Evolutionary conservation across 139 green algal genomes (phyloP).

Genomic region (Volvox africanus): DNA sequence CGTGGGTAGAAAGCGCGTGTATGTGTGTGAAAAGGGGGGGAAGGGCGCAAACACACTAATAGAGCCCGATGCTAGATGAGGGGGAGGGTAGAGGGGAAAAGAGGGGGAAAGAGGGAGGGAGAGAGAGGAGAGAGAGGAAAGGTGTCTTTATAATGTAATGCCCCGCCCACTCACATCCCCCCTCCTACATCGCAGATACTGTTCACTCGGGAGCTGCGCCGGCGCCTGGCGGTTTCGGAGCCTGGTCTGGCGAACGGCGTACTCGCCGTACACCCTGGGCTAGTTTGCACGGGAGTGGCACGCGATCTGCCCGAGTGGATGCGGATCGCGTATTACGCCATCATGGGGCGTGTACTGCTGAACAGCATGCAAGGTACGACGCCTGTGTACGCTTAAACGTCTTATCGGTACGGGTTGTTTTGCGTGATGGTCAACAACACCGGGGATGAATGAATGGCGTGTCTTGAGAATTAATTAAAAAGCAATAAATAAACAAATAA

Average conservation of each 20-base stretch:
- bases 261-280: conserved; percentile 83
- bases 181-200: conserved; percentile 64
- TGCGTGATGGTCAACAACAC: too few relatives aligned
- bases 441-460: too few relatives aligned
- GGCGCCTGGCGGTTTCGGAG: conserved; percentile 23
- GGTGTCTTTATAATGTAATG: too few relatives aligned
- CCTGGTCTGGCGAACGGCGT: conserved; percentile 9
- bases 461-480: too few relatives aligned
- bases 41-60: too few relatives aligned
- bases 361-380: conserved; percentile 75
- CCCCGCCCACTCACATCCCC: not conserved
- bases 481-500: too few relatives aligned
- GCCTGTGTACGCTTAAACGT: too few relatives aligned
- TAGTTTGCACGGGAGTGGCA: conserved; percentile 86
- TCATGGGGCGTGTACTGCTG: conserved; percentile 80
- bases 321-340: conserved; percentile 65
- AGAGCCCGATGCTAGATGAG: too few relatives aligned
- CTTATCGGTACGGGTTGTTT: too few relatives aligned
- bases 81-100: too few relatives aligned
- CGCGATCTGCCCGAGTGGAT: conserved; percentile 76
- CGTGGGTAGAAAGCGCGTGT: conserved; percentile 9
- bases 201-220: conserved; percentile 68
- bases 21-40: not conserved
- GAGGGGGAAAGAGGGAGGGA: too few relatives aligned
- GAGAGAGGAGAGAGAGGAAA: too few relatives aligned